These are phyloP conservation scores for Coprinopsis strossmayeri DNA, from an alignment of 768 basidiomycete species.

Conservation along the genomic window DNA sequence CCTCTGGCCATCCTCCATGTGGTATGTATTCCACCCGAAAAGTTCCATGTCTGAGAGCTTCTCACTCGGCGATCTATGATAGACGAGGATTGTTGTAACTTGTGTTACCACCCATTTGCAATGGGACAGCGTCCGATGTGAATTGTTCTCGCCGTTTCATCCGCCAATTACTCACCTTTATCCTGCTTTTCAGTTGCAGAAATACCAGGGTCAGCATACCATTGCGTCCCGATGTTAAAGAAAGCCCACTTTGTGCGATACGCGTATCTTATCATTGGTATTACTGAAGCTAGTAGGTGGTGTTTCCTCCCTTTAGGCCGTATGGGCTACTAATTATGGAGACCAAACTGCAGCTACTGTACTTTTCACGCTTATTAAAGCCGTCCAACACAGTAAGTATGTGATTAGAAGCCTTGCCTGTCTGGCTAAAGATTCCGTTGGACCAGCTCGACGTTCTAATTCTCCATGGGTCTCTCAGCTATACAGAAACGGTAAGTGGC, in stretches of 20 bases:
- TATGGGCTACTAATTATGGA: too few relatives aligned
- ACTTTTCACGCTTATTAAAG: not conserved
- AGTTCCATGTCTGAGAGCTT: too few relatives aligned
- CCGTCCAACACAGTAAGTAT: not conserved
- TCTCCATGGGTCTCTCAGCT: slow-evolving; percentile 2
- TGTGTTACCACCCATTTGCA: not conserved
- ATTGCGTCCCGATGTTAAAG: too few relatives aligned
- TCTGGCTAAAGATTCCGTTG: not conserved
- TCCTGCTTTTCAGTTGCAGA: too few relatives aligned
- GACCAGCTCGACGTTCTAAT: not conserved
- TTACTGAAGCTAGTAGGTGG: not conserved
- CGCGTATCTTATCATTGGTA: not conserved
- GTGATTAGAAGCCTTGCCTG: not conserved
- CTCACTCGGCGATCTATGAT: not conserved
- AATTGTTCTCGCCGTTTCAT: too few relatives aligned
- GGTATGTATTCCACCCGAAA: too few relatives aligned
- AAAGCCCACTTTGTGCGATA: too few relatives aligned
- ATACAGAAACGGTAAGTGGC: not conserved
- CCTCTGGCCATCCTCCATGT: not conserved
- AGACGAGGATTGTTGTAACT: not conserved
- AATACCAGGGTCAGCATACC: too few relatives aligned
- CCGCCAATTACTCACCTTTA: too few relatives aligned
- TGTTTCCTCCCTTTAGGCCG: not conserved
- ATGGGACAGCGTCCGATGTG: not conserved
- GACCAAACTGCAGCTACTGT: not conserved